Conservation (phyloP, 441 rosid genomes). For the Pelargonium australe region DNA sequence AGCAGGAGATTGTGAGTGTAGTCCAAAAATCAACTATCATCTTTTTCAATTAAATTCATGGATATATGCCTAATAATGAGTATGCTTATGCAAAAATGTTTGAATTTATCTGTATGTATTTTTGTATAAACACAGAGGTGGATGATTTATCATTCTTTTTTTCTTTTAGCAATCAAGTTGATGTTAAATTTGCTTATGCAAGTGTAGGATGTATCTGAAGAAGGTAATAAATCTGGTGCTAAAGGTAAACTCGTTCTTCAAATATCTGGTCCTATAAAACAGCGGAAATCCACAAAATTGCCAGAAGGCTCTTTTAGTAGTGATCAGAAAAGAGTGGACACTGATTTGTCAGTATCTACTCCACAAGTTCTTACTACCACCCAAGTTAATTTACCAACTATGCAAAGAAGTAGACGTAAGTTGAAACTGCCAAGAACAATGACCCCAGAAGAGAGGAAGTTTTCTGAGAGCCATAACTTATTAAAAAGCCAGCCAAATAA, state of each 20-base stretch:
- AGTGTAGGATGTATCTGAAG: conserved; percentile 44
- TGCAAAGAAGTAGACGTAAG: conserved; percentile 62
- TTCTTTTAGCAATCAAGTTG: conserved; percentile 13
- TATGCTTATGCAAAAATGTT: background rate
- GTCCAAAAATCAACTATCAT: background rate
- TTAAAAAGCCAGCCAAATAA: conserved; percentile 30
- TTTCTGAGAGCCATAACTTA: conserved; percentile 30
- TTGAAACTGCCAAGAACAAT: conserved; percentile 39
- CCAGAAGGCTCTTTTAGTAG: conserved; percentile 33
- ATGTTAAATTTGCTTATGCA: conserved; percentile 16
- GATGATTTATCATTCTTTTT: background rate
- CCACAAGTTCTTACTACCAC: conserved; percentile 38
- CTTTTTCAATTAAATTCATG: background rate
- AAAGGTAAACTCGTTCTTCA: conserved; percentile 41
- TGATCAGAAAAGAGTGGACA: conserved; percentile 37
- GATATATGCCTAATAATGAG: background rate
- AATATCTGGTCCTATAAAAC: conserved; percentile 42
- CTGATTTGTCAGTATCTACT: conserved; percentile 31
- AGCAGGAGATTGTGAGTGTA: background rate
- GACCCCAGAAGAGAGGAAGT: conserved; percentile 30
- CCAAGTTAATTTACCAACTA: conserved; percentile 35
- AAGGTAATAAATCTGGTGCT: conserved; percentile 31
- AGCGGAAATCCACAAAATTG: conserved; percentile 35
- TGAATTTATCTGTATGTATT: background rate
- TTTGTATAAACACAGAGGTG: background rate